Percentiles rank a stretch among this genome's conserved stretches.
Conservation (phyloP, 2,329 filamentous ascomycete genomes). For the Colletotrichum gloeosporioides region DNA sequence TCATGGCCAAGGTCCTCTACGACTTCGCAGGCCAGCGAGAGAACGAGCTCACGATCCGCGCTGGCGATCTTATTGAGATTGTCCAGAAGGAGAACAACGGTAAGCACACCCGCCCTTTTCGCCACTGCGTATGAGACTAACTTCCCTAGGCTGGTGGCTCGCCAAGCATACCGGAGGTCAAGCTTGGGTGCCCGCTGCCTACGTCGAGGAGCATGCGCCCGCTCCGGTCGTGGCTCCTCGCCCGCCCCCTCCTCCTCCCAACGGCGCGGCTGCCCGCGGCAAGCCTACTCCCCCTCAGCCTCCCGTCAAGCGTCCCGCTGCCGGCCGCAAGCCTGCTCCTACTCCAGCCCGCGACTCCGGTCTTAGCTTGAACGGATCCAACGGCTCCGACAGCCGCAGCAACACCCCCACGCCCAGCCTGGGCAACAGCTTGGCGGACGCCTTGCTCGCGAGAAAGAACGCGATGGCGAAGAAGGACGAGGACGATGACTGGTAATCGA, state of each 20-base stretch:
- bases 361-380: constrained; percentile 64
- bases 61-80: constrained; percentile 84
- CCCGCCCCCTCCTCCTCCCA: constrained; percentile 70
- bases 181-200: constrained; percentile 93
- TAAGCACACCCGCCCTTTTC: constrained; percentile 49
- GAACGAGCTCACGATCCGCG: constrained; percentile 82
- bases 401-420: constrained; percentile 75
- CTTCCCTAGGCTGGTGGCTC: constrained; percentile 85
- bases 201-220: constrained; percentile 83
- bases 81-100: constrained; percentile 96
- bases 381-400: constrained; percentile 67
- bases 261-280: constrained; percentile 51
- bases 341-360: constrained; percentile 73
- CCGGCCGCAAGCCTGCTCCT: constrained; percentile 73
- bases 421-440: constrained; percentile 78
- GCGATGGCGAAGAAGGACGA: constrained; percentile 75
- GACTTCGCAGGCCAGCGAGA: constrained; percentile 86
- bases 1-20: constrained; percentile 89
- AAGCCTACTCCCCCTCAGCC: constrained; percentile 80
- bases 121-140: constrained; percentile 35
- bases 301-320: constrained; percentile 79
- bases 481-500: constrained; percentile 70
- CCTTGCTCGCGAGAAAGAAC: constrained; percentile 76
- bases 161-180: constrained; percentile 76
- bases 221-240: constrained; percentile 65